These are phyloP conservation scores for Lasiosphaeria ovina DNA, from an alignment of 495 filamentous ascomycete species.

Conservation along the genomic window DNA sequence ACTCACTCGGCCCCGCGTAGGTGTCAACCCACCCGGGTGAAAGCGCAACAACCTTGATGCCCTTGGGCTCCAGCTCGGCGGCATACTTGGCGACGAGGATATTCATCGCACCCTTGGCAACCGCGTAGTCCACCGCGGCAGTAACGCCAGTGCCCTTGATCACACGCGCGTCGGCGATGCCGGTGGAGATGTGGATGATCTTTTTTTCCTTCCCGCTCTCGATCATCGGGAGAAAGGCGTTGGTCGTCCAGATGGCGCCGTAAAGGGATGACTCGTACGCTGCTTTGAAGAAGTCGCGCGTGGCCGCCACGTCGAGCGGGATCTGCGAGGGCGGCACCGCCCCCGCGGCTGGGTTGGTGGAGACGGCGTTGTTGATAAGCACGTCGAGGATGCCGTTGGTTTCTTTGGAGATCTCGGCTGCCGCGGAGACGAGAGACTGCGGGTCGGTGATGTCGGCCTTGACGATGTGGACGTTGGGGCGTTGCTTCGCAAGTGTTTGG, in stretches of 20 bases:
- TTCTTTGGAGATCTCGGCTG: conserved; percentile 30
- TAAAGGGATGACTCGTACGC: conserved; percentile 47
- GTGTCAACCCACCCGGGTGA: conserved; percentile 31
- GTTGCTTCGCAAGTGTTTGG: conserved; percentile 22
- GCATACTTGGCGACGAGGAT: conserved; percentile 44
- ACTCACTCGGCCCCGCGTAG: conserved; percentile 15
- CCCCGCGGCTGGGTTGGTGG: not conserved
- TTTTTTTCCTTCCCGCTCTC: conserved; percentile 52
- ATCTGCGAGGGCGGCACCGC: conserved; percentile 8
- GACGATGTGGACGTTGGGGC: conserved; percentile 45
- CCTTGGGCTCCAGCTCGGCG: conserved; percentile 47
- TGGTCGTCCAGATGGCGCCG: conserved; percentile 47
- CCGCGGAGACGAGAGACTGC: conserved; percentile 39
- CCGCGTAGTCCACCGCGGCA: conserved; percentile 22
- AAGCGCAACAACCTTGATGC: conserved; percentile 47
- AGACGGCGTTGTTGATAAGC: conserved; percentile 52
- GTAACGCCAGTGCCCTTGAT: conserved; percentile 24
- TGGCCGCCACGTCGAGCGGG: conserved; percentile 16
- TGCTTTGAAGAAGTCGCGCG: conserved; percentile 30
- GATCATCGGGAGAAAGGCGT: conserved; percentile 54
- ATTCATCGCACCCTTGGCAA: conserved; percentile 40
- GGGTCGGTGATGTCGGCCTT: conserved; percentile 46
- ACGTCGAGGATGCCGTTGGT: conserved; percentile 48
- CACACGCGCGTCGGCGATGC: conserved; percentile 39
- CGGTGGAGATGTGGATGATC: conserved; percentile 52